phyloP scores from a whole-genome alignment of 1,284 basidiomycete genomes.

The Puccinia polysora region DNA sequence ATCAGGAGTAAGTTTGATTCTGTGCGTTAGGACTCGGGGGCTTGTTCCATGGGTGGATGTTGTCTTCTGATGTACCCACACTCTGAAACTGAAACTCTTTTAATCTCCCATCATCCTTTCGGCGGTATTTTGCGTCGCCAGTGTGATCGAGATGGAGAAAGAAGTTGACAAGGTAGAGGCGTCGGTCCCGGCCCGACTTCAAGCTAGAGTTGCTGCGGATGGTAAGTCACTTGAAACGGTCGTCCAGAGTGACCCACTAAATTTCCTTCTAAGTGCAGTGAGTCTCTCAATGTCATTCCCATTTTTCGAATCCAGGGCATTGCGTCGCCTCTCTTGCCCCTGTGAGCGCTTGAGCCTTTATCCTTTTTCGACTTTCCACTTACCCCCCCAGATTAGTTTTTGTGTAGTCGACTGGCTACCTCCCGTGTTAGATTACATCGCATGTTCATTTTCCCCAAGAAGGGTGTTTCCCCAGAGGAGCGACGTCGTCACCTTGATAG shows the following conservation, averaged over 20 bases:
- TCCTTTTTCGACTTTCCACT: neutral
- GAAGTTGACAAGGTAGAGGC: slow-evolving; percentile 3
- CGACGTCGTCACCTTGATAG: slow-evolving; percentile 11
- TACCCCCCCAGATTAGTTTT: neutral
- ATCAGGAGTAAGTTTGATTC: slow-evolving; percentile 22
- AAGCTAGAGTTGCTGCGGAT: neutral
- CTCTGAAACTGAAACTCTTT: no score
- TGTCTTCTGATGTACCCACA: no score
- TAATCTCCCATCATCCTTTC: no score
- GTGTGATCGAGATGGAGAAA: neutral
- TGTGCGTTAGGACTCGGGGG: neutral
- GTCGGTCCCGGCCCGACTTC: slow-evolving; percentile 12
- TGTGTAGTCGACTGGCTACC: slow-evolving; percentile 8
- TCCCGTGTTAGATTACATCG: slow-evolving; percentile 16
- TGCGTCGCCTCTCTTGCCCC: neutral
- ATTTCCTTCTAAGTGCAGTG: neutral
- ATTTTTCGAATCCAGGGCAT: neutral
- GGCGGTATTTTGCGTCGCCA: neutral
- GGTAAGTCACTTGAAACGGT: slow-evolving; percentile 24
- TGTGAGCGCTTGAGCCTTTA: neutral
- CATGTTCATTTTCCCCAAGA: slow-evolving; percentile 30
- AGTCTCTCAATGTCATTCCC: neutral
- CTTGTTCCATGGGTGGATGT: no score
- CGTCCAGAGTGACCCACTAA: neutral
- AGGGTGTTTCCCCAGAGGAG: slow-evolving; percentile 14